Percentiles rank a stretch among this genome's conserved stretches.
These are phyloP conservation scores for Dicorynia guianensis DNA, from an alignment of 306 rosid species.

Conservation along the genomic window DNA sequence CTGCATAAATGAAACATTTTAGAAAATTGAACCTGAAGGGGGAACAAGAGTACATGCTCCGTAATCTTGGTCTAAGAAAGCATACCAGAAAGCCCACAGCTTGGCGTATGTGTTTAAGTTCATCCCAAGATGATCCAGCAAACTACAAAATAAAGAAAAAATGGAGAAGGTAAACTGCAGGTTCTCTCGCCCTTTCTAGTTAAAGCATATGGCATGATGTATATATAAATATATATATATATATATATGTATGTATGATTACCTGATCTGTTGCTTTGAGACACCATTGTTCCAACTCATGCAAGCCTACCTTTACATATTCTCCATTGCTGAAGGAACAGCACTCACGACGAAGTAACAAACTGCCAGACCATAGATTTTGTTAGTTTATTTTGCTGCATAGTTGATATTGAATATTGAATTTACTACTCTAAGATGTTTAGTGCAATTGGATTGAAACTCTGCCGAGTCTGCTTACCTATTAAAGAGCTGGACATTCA, in stretches of 20 bases:
- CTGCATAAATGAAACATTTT: constrained; percentile 52
- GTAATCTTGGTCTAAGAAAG: constrained; percentile 35
- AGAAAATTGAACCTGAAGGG: background rate
- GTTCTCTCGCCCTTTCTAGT: constrained; percentile 4
- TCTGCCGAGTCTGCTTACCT: constrained; percentile 59
- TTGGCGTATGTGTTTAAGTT: constrained; percentile 86
- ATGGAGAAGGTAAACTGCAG: constrained; percentile 9
- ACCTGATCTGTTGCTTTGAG: constrained; percentile 78
- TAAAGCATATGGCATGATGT: background rate
- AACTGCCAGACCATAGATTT: constrained; percentile 52
- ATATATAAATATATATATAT: too few species aligned
- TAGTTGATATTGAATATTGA: background rate
- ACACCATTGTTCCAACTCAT: constrained; percentile 87
- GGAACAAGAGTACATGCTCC: constrained; percentile 3
- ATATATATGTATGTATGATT: constrained; percentile 22
- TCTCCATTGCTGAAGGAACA: constrained; percentile 96
- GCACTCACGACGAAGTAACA: constrained; percentile 90
- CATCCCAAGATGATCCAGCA: constrained; percentile 84
- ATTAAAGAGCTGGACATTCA: constrained; percentile 87
- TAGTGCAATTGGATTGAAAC: constrained; percentile 26
- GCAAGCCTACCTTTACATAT: constrained; percentile 79
- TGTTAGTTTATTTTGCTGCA: constrained; percentile 12
- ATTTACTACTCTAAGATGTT: constrained; percentile 12
- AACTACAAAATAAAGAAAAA: constrained; percentile 55
- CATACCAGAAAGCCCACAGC: constrained; percentile 86